phyloP scores from a whole-genome alignment of 768 basidiomycete genomes.

The Serendipita sp. region DNA sequence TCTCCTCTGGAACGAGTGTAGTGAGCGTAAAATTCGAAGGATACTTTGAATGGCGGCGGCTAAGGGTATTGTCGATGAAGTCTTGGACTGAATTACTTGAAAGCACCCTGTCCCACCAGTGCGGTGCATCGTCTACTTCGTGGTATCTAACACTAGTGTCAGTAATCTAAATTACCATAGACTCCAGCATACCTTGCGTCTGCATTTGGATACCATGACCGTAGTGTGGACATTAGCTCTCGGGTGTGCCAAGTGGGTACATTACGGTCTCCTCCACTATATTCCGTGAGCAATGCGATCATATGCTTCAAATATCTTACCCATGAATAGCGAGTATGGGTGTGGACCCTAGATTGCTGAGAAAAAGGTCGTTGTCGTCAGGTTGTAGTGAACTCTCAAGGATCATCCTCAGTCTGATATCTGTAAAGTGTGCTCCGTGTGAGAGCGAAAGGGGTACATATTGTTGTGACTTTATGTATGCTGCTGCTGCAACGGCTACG shows the following conservation, averaged over 20 bases:
- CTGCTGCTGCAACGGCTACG: slow-evolving; percentile 59
- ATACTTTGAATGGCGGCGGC: slow-evolving; percentile 8
- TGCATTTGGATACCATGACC: slow-evolving; percentile 36
- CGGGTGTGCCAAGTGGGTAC: slow-evolving; percentile 79
- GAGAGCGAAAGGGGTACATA: slow-evolving; percentile 63
- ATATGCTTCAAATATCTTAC: slow-evolving; percentile 23
- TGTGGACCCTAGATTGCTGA: slow-evolving; percentile 56
- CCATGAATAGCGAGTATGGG: slow-evolving; percentile 68
- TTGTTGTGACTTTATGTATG: slow-evolving; percentile 72
- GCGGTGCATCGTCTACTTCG: slow-evolving; percentile 45
- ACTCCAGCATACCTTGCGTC: slow-evolving; percentile 30
- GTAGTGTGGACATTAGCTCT: slow-evolving; percentile 40
- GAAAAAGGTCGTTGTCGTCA: slow-evolving; percentile 76
- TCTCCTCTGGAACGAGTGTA: slow-evolving; percentile 48
- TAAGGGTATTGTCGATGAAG: slow-evolving; percentile 32
- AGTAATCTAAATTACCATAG: not conserved
- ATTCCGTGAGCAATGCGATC: slow-evolving; percentile 1
- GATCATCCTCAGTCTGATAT: slow-evolving; percentile 54
- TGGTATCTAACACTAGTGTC: slow-evolving; percentile 25
- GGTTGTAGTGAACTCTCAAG: slow-evolving; percentile 58
- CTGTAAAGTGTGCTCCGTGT: slow-evolving; percentile 59
- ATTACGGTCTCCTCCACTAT: slow-evolving; percentile 63
- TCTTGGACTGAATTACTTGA: slow-evolving; percentile 33
- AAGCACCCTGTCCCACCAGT: slow-evolving; percentile 56
- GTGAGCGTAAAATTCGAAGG: slow-evolving; percentile 48